phyloP scores from a whole-genome alignment of 495 filamentous ascomycete species.

The Neurospora pannonica region DNA sequence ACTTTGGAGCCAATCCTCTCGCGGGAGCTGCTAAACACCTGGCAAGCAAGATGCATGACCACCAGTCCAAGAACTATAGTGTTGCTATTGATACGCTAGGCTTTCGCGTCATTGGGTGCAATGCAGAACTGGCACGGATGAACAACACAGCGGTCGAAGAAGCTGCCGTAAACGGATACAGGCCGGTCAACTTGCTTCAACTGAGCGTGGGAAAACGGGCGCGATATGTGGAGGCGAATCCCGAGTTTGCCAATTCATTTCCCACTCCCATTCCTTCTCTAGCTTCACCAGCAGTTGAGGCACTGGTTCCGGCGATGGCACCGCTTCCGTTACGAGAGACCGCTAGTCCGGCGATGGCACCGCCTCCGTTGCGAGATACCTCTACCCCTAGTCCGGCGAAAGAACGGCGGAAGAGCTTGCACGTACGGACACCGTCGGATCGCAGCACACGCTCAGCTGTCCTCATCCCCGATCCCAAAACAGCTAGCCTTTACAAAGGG shows the following conservation, averaged over 20 bases:
- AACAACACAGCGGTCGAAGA: constrained; percentile 28
- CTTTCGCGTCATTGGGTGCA: constrained; percentile 26
- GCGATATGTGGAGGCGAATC: not conserved
- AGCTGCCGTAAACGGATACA: constrained; percentile 23
- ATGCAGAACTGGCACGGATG: constrained; percentile 6
- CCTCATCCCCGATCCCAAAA: constrained; percentile 7
- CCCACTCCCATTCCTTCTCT: not conserved
- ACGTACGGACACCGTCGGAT: not conserved
- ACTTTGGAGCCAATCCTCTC: constrained; percentile 31
- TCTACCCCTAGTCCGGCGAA: not conserved
- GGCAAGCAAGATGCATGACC: constrained; percentile 23
- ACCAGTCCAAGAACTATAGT: constrained; percentile 21
- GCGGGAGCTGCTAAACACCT: constrained; percentile 36
- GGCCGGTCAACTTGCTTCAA: constrained; percentile 18
- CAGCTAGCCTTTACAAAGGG: constrained; percentile 25
- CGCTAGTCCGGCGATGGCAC: not conserved
- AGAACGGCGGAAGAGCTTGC: not conserved
- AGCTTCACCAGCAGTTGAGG: not conserved
- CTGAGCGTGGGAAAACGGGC: constrained; percentile 9
- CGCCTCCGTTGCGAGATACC: not conserved
- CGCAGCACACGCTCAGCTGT: constrained; percentile 1
- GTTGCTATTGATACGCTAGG: constrained; percentile 27
- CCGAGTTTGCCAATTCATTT: not conserved
- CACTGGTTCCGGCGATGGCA: not conserved
- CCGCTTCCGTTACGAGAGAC: not conserved